Conservation (phyloP, 2,329 filamentous ascomycete genomes). For the Setomelanomma holmii region DNA sequence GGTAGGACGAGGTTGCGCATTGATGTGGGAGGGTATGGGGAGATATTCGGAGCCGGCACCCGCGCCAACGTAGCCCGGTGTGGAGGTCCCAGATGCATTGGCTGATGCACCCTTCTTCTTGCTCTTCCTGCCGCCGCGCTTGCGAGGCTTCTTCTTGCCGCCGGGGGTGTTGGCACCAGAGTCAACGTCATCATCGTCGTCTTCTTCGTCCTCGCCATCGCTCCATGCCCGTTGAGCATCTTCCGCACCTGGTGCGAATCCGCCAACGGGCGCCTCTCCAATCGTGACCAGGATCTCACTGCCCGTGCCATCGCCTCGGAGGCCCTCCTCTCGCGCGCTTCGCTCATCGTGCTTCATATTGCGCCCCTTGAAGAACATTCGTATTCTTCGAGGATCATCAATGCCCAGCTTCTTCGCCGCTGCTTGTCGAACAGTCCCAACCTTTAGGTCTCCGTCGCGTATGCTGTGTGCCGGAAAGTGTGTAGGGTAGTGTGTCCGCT, state of each 20-base stretch:
- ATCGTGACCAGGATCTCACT: constrained; percentile 68
- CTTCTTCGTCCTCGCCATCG: constrained; percentile 51
- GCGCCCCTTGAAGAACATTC: constrained; percentile 76
- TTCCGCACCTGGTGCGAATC: constrained; percentile 44
- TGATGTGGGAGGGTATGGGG: constrained; percentile 45
- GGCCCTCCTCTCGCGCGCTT: constrained; percentile 65
- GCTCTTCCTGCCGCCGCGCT: constrained; percentile 49
- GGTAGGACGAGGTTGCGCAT: constrained; percentile 40
- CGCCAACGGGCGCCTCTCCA: constrained; percentile 58
- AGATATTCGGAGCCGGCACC: constrained; percentile 47
- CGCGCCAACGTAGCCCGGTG: constrained; percentile 48
- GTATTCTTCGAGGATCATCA: constrained; percentile 64
- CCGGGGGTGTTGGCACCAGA: constrained; percentile 30
- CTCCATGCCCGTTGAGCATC: constrained; percentile 41
- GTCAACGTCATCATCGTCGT: constrained; percentile 38
- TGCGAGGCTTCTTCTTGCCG: constrained; percentile 45
- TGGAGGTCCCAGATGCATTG: constrained; percentile 51
- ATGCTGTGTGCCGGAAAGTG: constrained; percentile 80
- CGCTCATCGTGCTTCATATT: constrained; percentile 70
- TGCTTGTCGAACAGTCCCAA: constrained; percentile 72
- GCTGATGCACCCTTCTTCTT: constrained; percentile 55
- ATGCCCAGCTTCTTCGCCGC: constrained; percentile 71
- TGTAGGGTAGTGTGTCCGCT: constrained; percentile 69
- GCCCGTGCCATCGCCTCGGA: constrained; percentile 63
- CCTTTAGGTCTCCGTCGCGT: constrained; percentile 72